phyloP scores from a whole-genome alignment of 2,329 filamentous ascomycete genomes.

The Dactylellina parvicollis region DNA sequence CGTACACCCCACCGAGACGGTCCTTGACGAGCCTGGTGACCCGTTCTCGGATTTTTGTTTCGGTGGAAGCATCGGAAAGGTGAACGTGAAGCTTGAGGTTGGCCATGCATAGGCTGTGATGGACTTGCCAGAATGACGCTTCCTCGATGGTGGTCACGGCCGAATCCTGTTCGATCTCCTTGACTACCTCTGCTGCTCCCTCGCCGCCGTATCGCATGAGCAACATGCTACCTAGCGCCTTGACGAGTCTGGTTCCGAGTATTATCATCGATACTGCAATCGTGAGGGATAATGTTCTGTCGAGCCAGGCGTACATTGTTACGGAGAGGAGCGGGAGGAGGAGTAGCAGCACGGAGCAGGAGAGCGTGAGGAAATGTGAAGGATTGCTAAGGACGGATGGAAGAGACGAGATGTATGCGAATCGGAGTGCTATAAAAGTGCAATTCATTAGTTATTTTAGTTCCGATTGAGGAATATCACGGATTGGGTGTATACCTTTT shows the following conservation, averaged over 20 bases:
- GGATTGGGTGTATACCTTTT: conserved; percentile 76
- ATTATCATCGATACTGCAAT: conserved; percentile 90
- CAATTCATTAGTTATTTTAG: not conserved
- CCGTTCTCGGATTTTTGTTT: conserved; percentile 78
- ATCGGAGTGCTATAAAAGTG: conserved; percentile 64
- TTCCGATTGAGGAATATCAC: not conserved
- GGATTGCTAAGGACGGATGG: conserved; percentile 92
- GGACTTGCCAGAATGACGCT: conserved; percentile 97
- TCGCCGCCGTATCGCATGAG: conserved; percentile 82
- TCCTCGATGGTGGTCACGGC: conserved; percentile 82
- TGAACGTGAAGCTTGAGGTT: conserved; percentile 82
- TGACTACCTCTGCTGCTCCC: conserved; percentile 56
- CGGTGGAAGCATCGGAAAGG: conserved; percentile 74
- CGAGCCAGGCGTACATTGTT: conserved; percentile 82
- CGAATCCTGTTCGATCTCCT: conserved; percentile 77
- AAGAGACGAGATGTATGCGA: conserved; percentile 81
- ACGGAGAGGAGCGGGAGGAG: conserved; percentile 83
- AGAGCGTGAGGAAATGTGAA: conserved; percentile 91
- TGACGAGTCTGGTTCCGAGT: conserved; percentile 82
- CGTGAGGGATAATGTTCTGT: conserved; percentile 79
- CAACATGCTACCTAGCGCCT: conserved; percentile 89
- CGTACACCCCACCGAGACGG: conserved; percentile 86
- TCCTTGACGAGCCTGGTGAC: conserved; percentile 83
- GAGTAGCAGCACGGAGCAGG: conserved; percentile 81
- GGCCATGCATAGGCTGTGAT: conserved; percentile 96